Evolutionary conservation across 345 rosid genomes (phyloP).

Genomic region (Gossypium sturtianum): DNA sequence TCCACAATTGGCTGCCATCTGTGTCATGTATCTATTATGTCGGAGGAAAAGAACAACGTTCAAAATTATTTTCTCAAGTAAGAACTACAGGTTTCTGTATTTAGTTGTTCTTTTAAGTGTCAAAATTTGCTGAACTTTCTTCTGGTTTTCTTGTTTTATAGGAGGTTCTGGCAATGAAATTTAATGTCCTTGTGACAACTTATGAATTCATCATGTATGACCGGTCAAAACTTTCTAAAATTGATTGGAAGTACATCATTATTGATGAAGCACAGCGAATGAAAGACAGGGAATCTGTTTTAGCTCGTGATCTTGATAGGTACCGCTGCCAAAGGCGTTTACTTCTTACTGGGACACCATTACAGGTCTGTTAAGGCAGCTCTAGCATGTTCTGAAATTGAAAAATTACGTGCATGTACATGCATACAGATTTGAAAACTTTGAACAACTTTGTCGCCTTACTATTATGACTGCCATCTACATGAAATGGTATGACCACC

Average conservation of each 20-base stretch:
- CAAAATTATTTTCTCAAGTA: constrained; percentile 95
- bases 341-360: constrained; percentile 98
- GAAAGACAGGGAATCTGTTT: constrained; percentile 99
- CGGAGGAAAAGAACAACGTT: constrained; percentile 87
- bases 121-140: constrained; percentile 18
- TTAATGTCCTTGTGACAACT: constrained; percentile 96
- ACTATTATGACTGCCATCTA: not conserved
- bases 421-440: not conserved
- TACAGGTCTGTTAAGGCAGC: constrained; percentile 68
- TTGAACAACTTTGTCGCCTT: not conserved
- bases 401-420: not conserved
- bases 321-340: constrained; percentile 98
- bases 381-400: not conserved
- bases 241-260: constrained; percentile 97
- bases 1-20: constrained; percentile 93
- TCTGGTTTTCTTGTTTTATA: constrained; percentile 25
- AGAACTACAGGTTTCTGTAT: constrained; percentile 5
- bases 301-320: constrained; percentile 99
- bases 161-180: constrained; percentile 97
- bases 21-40: constrained; percentile 94
- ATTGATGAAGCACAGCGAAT: constrained; percentile 99
- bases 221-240: constrained; percentile 91
- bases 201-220: constrained; percentile 99
- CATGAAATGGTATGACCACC: not conserved
- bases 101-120: constrained; percentile 4